Evolutionary conservation across 257 asterid species (phyloP), one percentile per base, ranked within the genome.

Genomic region (Fraxinus quadrangulata): DNA sequence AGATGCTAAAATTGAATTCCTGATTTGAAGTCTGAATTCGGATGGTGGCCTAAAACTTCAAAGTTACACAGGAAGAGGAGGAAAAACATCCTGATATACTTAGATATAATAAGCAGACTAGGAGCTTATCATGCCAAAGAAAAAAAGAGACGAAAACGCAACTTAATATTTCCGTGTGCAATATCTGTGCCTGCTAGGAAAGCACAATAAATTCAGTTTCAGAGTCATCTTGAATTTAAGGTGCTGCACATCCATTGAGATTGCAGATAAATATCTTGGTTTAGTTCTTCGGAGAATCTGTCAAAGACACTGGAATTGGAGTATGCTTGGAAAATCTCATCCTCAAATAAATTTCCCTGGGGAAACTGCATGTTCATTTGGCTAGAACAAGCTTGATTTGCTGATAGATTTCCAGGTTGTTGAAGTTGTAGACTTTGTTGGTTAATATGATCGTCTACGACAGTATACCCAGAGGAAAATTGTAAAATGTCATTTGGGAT

Each of bases 191-290:
- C 13, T 23, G 68, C 34, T 24, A 9, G 33, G 16, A 21, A 24
- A 2, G 68, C 68, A 61, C 31, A 61, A 10, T 61, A 21, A 9
- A n/a, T 23, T 61, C 68, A 24, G 68, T 24, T 61, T 10, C 34
- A 63, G 69, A 63, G 33, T 67, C 79, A 45, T 71, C 67, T 40
- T 74, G 59, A 31, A 65, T 72, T 70, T 47, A 61, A 36, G 77
- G 21, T 73, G 49, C 77, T 70, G 87, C 81, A 49, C 70, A 42
- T 49, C 88, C 76, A 79, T 42, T 59, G 67, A 47, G 85, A 39
- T 26, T 73, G 82, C 71, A 76, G 40, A 66, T 70, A 23, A 28
- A 65, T 26, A 30, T 81, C 85, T 79, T 84, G 84, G 79, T 79
- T 74, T 40, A 76, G 73, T 75, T 81, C 78, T 47, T 82, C 79